A percentile compares a stretch with the other conserved stretches of the same genome.
These are phyloP conservation scores for Termitomyces sp. DNA, from an alignment of 768 basidiomycete genomes.

Conservation along the genomic window DNA sequence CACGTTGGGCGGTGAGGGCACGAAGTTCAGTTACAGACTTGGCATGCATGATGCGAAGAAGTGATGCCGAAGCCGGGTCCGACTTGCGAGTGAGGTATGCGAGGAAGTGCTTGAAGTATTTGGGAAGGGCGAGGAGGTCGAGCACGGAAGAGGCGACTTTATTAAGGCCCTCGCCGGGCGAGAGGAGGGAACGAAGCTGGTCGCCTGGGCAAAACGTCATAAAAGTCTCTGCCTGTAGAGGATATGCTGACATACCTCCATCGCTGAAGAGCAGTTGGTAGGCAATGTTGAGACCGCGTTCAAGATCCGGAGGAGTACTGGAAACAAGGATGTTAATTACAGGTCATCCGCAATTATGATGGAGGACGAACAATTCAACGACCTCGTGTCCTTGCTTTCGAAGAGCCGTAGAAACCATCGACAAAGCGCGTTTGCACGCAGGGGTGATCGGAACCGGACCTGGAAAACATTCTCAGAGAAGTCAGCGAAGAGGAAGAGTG, in stretches of 20 bases:
- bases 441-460: slow-evolving; percentile 58
- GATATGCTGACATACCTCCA: slow-evolving; percentile 33
- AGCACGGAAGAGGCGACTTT: slow-evolving; percentile 25
- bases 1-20: slow-evolving; percentile 39
- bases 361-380: slow-evolving; percentile 45
- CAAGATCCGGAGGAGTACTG: slow-evolving; percentile 40
- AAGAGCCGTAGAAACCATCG: slow-evolving; percentile 45
- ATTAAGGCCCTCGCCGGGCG: slow-evolving; percentile 29
- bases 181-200: slow-evolving; percentile 31
- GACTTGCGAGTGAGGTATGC: slow-evolving; percentile 32
- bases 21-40: slow-evolving; percentile 50
- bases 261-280: slow-evolving; percentile 54
- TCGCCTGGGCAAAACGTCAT: slow-evolving; percentile 27
- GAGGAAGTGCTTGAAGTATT: slow-evolving; percentile 37
- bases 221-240: slow-evolving; percentile 1
- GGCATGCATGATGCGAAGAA: slow-evolving; percentile 34
- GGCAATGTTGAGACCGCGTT: slow-evolving; percentile 45
- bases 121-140: slow-evolving; percentile 29
- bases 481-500: background rate
- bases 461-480: slow-evolving; percentile 17
- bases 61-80: slow-evolving; percentile 31
- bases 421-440: slow-evolving; percentile 54
- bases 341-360: background rate
- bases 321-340: background rate
- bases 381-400: slow-evolving; percentile 58